Evolutionary conservation across 179 eudicot genomes (phyloP), one percentile per base, ranked within the genome.

Genomic region (Vitellaria paradoxa): DNA sequence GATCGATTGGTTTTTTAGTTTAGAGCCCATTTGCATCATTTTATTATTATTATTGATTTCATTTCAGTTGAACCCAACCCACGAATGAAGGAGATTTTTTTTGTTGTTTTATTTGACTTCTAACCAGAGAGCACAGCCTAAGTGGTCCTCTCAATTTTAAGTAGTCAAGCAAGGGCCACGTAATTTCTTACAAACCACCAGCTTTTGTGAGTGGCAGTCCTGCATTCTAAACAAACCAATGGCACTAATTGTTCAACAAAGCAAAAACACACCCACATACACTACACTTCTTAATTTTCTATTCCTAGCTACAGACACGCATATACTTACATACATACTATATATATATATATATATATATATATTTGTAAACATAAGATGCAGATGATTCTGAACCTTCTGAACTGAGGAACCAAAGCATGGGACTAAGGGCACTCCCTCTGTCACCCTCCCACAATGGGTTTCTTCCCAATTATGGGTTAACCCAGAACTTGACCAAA

Each of bases 381-480:
- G 53, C 40, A 76, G 60, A n/a, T 13, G 37, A 20, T 37, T 4
- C 21, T 53, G 37, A 63, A 75, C 70, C 61, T 26, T 23, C 0
- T 1, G 61, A n/a, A 20, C 21, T 71, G 21, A 3, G 49, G 30
- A 47, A 40, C 21, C 1, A 37, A 62, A 59, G 71, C 1, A 93
- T 93, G 98, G 93, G 91, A 68, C 73, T 87, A 0, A 81, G 84
- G 79, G 86, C 92, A 4, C 68, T 93, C 42, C 86, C 92, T 6
- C 49, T 89, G 37, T 84, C 96, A 68, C 80, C 88, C 52, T 79
- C 96, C 18, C 91, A 83, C 46, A 85, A 79, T 68, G 86, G 88
- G 56, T 74, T 86, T 15, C 42, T 82, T 20, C 85, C 82, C 67
- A 73, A 50, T 13, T 52, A 83, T 7, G 66, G 73, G 10, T n/a